A percentile compares a stretch with the other conserved stretches of the same genome.
phyloP scores from a whole-genome alignment of 106 monocot genomes.

The Acorus calamus region DNA sequence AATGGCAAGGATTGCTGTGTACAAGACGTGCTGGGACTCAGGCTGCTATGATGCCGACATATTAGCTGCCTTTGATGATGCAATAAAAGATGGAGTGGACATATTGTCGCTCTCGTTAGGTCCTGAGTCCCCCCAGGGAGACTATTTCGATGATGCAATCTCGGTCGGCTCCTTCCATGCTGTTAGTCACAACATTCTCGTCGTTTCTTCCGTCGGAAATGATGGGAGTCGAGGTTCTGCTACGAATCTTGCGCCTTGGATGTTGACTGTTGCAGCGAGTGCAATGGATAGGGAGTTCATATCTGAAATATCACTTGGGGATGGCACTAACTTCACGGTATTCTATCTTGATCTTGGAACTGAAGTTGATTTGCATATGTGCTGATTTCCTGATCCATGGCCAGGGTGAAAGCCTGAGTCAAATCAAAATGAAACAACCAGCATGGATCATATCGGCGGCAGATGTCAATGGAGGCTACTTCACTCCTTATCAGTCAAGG shows the following conservation, averaged over 20 bases:
- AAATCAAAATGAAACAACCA: slow-evolving; percentile 42
- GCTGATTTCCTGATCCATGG: background rate
- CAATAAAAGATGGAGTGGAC: slow-evolving; percentile 79
- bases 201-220: slow-evolving; percentile 84
- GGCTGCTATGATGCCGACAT: slow-evolving; percentile 94
- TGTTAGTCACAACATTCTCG: slow-evolving; percentile 45
- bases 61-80: slow-evolving; percentile 83
- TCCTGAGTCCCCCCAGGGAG: slow-evolving; percentile 55
- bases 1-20: slow-evolving; percentile 72
- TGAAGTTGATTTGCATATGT: no score
- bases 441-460: slow-evolving; percentile 55
- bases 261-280: slow-evolving; percentile 85
- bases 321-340: slow-evolving; percentile 56
- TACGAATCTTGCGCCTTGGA: slow-evolving; percentile 93
- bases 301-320: slow-evolving; percentile 57
- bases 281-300: slow-evolving; percentile 76
- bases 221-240: slow-evolving; percentile 53
- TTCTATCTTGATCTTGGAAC: background rate
- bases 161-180: slow-evolving; percentile 93
- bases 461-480: slow-evolving; percentile 65
- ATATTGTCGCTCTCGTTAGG: slow-evolving; percentile 80
- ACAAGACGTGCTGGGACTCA: slow-evolving; percentile 82
- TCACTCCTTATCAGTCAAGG: slow-evolving; percentile 91
- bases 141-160: slow-evolving; percentile 77
- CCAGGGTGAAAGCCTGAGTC: slow-evolving; percentile 85